Percentiles rank a stretch among this genome's conserved stretches.
phyloP scores from a whole-genome alignment of 2,329 filamentous ascomycete genomes.

The Incumbomyces delicatus region DNA sequence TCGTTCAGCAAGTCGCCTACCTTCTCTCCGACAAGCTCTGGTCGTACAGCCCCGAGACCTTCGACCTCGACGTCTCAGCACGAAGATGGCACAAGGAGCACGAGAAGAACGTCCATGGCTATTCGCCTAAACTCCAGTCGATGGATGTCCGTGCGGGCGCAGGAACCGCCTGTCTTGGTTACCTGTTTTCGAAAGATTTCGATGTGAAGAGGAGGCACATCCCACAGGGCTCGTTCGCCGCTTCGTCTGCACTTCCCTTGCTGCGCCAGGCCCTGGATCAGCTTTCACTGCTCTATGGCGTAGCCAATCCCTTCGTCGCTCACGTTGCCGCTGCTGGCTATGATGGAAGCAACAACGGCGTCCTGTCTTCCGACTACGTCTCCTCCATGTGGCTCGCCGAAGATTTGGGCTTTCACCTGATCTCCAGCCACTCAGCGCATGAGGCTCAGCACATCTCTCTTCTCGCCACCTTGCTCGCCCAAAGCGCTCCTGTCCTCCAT shows the following conservation, averaged over 20 bases:
- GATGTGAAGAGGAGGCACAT: slow-evolving; percentile 83
- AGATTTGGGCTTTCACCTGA: slow-evolving; percentile 77
- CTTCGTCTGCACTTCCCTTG: slow-evolving; percentile 69
- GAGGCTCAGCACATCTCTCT: slow-evolving; percentile 93
- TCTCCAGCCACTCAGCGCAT: slow-evolving; percentile 76
- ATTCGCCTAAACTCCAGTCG: slow-evolving; percentile 64
- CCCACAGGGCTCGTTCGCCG: slow-evolving; percentile 81
- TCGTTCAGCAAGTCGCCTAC: slow-evolving; percentile 94
- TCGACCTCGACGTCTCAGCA: slow-evolving; percentile 77
- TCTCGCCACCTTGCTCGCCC: slow-evolving; percentile 72
- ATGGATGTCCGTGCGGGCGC: slow-evolving; percentile 85
- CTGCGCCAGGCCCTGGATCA: slow-evolving; percentile 82
- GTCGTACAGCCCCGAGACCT: slow-evolving; percentile 88
- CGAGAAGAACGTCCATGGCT: slow-evolving; percentile 72
- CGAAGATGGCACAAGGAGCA: slow-evolving; percentile 62
- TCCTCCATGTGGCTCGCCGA: slow-evolving; percentile 71
- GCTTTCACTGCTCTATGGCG: slow-evolving; percentile 78
- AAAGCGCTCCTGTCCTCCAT: slow-evolving; percentile 71
- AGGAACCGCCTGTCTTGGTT: slow-evolving; percentile 83
- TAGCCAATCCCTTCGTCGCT: slow-evolving; percentile 85
- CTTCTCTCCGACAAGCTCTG: slow-evolving; percentile 94
- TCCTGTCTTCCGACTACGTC: slow-evolving; percentile 79
- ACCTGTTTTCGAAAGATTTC: slow-evolving; percentile 96
- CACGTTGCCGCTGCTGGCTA: slow-evolving; percentile 92
- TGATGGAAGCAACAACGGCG: slow-evolving; percentile 50